Conservation (phyloP, 371 early-diverging fungal genomes). For the Nosema muscidifuracis region DNA sequence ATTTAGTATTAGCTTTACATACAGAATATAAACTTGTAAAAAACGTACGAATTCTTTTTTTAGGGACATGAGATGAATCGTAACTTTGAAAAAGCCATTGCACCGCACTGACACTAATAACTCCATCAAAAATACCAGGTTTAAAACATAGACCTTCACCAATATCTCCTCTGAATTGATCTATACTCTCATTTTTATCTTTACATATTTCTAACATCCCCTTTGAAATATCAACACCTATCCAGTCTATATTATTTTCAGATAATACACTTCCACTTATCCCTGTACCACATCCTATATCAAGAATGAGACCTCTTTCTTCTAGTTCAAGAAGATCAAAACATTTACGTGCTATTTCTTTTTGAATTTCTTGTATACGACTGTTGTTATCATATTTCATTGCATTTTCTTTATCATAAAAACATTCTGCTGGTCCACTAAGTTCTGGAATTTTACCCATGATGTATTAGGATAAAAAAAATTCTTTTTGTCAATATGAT, state of each 20-base stretch:
- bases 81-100: constrained; percentile 98
- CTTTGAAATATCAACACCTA: constrained; percentile 85
- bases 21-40: constrained; percentile 81
- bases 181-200: constrained; percentile 21
- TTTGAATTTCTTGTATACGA: constrained; percentile 58
- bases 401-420: constrained; percentile 56
- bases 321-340: constrained; percentile 55
- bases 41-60: constrained; percentile 74
- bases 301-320: constrained; percentile 67
- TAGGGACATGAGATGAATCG: constrained; percentile 72
- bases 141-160: constrained; percentile 85
- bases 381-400: constrained; percentile 59
- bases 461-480: too few species aligned
- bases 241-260: constrained; percentile 84
- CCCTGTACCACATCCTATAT: constrained; percentile 92
- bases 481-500: too few species aligned
- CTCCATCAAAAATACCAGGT: constrained; percentile 92
- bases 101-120: constrained; percentile 87
- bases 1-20: constrained; percentile 75
- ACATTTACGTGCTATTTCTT: constrained; percentile 55
- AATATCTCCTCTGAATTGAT: constrained; percentile 70
- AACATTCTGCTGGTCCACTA: constrained; percentile 52
- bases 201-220: constrained; percentile 69
- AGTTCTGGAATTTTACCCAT: constrained; percentile 47
- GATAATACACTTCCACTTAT: constrained; percentile 83